Percentiles rank a stretch among this genome's conserved stretches.
Conservation (phyloP, 1,284 basidiomycete genomes). For the Boletus sp. region DNA sequence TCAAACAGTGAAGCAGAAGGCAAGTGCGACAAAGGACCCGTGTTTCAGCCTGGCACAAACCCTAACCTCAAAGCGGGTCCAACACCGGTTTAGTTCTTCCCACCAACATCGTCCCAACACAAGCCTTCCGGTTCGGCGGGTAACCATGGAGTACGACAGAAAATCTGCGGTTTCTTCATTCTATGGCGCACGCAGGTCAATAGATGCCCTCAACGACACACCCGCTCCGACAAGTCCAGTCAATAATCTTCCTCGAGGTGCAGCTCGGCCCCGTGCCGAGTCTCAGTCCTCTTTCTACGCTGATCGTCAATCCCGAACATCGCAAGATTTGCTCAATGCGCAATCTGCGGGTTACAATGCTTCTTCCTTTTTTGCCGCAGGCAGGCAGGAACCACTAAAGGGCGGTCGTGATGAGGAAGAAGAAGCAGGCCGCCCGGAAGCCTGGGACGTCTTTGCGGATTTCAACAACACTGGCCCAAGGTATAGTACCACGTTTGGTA, state of each 20-base stretch:
- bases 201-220: conserved; percentile 60
- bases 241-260: conserved; percentile 29
- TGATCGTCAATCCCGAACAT: conserved; percentile 43
- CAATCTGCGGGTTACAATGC: conserved; percentile 69
- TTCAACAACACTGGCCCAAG: conserved; percentile 87
- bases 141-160: conserved; percentile 58
- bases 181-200: conserved; percentile 66
- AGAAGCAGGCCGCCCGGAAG: conserved; percentile 47
- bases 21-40: too few relatives aligned
- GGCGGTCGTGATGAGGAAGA: conserved; percentile 67
- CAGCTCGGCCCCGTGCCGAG: conserved; percentile 54
- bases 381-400: conserved; percentile 73
- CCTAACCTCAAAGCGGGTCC: conserved; percentile 32
- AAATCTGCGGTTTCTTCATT: conserved; percentile 78
- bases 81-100: conserved; percentile 18
- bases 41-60: conserved; percentile 21
- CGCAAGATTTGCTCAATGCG: conserved; percentile 49
- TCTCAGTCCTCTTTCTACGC: conserved; percentile 69
- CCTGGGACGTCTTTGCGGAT: conserved; percentile 87
- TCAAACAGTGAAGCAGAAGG: too few relatives aligned
- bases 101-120: conserved; percentile 13
- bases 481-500: conserved; percentile 67
- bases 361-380: conserved; percentile 63
- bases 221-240: conserved; percentile 25
- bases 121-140: conserved; percentile 2